Evolutionary conservation across 2,329 filamentous ascomycete genomes (phyloP), one percentile per base, ranked within the genome.

Genomic region (Trichoderma oligosporum): DNA sequence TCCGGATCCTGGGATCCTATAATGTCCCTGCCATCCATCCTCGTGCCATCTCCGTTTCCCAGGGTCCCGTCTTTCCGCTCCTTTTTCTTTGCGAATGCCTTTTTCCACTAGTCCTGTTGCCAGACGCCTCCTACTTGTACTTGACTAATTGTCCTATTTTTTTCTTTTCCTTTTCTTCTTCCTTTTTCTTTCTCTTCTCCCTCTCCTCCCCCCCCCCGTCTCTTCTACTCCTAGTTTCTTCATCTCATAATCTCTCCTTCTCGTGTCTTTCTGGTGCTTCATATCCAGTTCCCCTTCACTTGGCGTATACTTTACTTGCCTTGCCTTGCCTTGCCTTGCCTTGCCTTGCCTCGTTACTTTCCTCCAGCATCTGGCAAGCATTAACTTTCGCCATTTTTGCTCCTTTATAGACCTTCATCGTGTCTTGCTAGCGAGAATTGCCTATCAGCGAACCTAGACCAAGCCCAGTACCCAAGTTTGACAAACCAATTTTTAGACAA

Each of bases 1-100:
- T 55, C 51, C 51, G 41, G 41, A 45, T 45, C 41, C 51, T 55
- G 51, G 51, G 38, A 38, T 38, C 31, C 31, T 47, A 46, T 31
- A n/a, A 56, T 47, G 53, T 46, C 54, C 38, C 45, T 61, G 61
- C 56, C 61, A 58, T 62, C 56, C 61, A 58, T 62, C 58, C 61
- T 61, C 58, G 56, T 57, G 54, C 45, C 54, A 57, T 46, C 57
- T 59, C 51, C 51, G 57, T 59, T 56, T 57, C 38, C 45, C 51
- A 59, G 57, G 57, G 57, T 59, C 57, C 53, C 35, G 44, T 42
- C 44, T 48, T 48, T 46, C 49, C 33, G 46, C 54, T 53, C 54
- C 54, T 60, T 60, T 60, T 59, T 36, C 45, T 60, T 57, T 48
- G 52, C 36, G 45, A 33, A n/a, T 7, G 35, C 20, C 20, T 39